phyloP scores from a whole-genome alignment of 2,329 filamentous ascomycete genomes.

The Coniella vitis region DNA sequence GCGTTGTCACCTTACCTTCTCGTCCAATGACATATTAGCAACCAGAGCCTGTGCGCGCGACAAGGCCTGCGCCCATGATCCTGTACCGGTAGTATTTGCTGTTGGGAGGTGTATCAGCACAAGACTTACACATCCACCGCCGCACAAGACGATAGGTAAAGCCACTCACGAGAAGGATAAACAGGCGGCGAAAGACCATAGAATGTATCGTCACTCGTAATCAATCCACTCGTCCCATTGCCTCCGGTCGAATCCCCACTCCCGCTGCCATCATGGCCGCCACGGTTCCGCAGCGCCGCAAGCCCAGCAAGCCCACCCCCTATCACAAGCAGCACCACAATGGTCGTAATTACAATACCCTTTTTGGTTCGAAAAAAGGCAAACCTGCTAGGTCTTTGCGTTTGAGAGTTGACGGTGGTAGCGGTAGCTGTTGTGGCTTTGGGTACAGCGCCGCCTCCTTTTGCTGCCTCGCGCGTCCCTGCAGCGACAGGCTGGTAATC shows the following conservation, averaged over 20 bases:
- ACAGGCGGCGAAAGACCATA: constrained; percentile 44
- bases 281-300: constrained; percentile 23
- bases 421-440: too few species aligned
- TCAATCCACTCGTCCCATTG: constrained; percentile 19
- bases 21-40: constrained; percentile 62
- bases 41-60: constrained; percentile 63
- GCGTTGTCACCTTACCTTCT: constrained; percentile 48
- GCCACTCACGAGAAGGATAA: constrained; percentile 43
- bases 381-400: constrained; percentile 19
- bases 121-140: too few species aligned
- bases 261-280: neutral
- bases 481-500: constrained; percentile 4
- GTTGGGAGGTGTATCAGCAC: neutral
- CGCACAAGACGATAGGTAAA: too few species aligned
- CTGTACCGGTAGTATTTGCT: constrained; percentile 52
- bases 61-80: constrained; percentile 62
- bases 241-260: neutral
- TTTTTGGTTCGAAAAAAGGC: constrained; percentile 26
- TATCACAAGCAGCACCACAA: constrained; percentile 25
- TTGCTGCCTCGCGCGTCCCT: neutral
- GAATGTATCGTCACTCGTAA: constrained; percentile 37
- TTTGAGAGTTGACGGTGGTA: neutral
- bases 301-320: constrained; percentile 29
- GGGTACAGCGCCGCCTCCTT: constrained; percentile 17
- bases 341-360: constrained; percentile 22